These are phyloP conservation scores for Ganoderma lingzhi DNA, from an alignment of 1,284 basidiomycete genomes.

Conservation along the genomic window DNA sequence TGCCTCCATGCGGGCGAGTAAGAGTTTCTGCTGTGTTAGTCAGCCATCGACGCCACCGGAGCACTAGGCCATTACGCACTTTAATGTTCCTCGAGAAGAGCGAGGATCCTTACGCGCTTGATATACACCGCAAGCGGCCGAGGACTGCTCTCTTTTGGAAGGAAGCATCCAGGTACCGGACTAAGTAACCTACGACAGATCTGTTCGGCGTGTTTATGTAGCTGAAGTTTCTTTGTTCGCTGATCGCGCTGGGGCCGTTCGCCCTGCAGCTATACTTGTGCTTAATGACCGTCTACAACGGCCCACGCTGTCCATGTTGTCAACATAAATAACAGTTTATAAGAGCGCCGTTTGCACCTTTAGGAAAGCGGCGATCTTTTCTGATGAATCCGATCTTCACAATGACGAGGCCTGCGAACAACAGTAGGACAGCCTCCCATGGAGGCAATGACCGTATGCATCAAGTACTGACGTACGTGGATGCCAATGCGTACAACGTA, in stretches of 20 bases:
- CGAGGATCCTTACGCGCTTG: neutral
- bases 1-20: neutral
- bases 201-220: neutral
- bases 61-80: neutral
- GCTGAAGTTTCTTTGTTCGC: neutral
- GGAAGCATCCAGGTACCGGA: neutral
- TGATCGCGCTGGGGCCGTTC: neutral
- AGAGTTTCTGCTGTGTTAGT: slow-evolving; percentile 1
- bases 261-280: neutral
- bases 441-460: neutral
- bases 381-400: neutral
- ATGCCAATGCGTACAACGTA: neutral
- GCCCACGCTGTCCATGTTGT: slow-evolving; percentile 1
- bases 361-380: neutral
- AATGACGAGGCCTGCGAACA: neutral
- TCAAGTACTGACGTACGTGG: neutral
- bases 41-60: slow-evolving; percentile 4
- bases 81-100: neutral
- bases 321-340: neutral
- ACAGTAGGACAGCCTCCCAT: neutral
- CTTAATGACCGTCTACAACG: neutral
- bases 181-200: neutral
- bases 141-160: neutral
- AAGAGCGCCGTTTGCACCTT: neutral
- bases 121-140: neutral